Base-by-base conservation (phyloP, 176 grass and related monocot genomes). In the Thalia dealbata region DNA sequence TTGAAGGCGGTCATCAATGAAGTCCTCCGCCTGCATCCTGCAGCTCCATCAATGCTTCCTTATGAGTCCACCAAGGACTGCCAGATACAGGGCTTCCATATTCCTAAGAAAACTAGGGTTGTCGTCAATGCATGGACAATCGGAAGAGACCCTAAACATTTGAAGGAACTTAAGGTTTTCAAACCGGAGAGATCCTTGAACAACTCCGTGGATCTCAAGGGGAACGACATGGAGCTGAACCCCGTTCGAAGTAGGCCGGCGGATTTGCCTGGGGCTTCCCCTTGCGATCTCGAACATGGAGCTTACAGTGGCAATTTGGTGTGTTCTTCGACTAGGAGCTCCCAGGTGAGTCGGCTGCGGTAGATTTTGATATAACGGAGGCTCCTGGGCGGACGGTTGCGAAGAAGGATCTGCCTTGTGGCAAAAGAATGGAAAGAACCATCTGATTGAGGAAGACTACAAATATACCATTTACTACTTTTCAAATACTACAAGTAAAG, bases 51-150 rank as follows among this genome's bases (percentile, higher is more conserved):
- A 1, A 6, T 75, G 10, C 14, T 75, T 18, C 21, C 35, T 0
- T 21, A 32, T 13, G 73, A 62, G 8, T 27, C 55, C 56, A 45
- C 48, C 13, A 38, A 61, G 32, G 73, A 75, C 38, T 61, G 38
- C 54, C 21, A 61, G 2, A 24, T 75, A 1, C 14, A 11, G 3
- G 73, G 73, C 21, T 75, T 62, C 10, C 55, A 44, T 29, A 62
- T 75, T 11, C 73, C 55, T 18, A 46, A 63, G 58, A 62, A 25
- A 1, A 62, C 56, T 1, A 75, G 35, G 14, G 23, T 61, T 0
- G 7, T 75, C 14, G 22, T 75, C 27, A 75, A 75, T 14, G 73
- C 54, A 1, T 75, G 56, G 73, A 56, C 73, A 2, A 62, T 75
- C n/a, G 22, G 55, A 26, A 63, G 55, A 27, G 73, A 75, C n/a